Base-by-base conservation (phyloP, 352 stramenopile genomes). In the Globisporangium mamillatum region DNA sequence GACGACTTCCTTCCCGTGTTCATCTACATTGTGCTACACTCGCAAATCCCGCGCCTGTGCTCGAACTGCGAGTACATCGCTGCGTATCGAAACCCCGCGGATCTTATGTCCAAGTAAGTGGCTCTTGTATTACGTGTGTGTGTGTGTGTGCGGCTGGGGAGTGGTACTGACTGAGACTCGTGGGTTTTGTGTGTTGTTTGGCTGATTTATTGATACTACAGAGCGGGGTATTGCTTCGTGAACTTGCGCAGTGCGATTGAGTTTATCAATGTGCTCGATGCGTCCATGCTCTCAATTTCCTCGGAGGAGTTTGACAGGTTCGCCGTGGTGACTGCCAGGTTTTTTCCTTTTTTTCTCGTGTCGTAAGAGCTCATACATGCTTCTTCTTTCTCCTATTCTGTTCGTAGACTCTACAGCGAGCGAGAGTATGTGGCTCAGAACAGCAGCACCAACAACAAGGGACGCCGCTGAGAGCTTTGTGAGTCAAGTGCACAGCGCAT, bases 61-160 rank as follows among this genome's bases (percentile, higher is more conserved):
- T 96, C 90, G 14, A 98, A 97, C 67, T 95, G 90, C 69, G 91
- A 97, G 74, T 98, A 97, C 73, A 97, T 98, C 70, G 77, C 92
- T 32, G 78, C 81, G 12, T 98, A 94, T 71, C 82, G 88, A 24
- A 96, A 97, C 69, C 82, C 90, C 22, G 84, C 83, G 29, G 86
- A 95, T 70, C 74, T 98, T 57, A 96, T 97, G 89, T 95, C 88
- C 63, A 97, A 97, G 87, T 94, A 67, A 14, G 69, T 22, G 24
- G 29, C 50, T n/a, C 8, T 48, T 10, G 48, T 44, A 10, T 24
- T 48, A 44, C 12, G 41, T 50, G 10, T 48, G 41, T 50, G 38
- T 20, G 16, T 50, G 41, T 46, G 38, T 20, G 16, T 50, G 41
- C 41, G 41, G 6, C 18, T 46, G 9, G 14, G 12, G 6, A 0